Percentiles rank a stretch among this genome's conserved stretches.
These are phyloP conservation scores for Podaxis carcinomalis DNA, from an alignment of 768 basidiomycete genomes.

Conservation along the genomic window DNA sequence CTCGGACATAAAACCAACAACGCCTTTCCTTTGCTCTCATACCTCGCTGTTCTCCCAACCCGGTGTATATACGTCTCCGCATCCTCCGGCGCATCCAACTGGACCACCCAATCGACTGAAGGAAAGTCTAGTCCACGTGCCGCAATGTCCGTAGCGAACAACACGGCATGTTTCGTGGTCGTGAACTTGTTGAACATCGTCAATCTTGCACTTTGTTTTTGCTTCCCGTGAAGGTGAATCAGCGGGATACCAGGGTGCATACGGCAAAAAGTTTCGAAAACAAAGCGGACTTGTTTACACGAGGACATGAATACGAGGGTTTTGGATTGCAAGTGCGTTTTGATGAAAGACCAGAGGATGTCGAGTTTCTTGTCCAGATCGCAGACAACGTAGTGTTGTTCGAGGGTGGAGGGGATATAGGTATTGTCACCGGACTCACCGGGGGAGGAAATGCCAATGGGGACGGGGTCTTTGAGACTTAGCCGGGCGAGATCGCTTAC, in stretches of 20 bases:
- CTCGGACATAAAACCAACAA: constrained; percentile 81
- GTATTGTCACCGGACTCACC: constrained; percentile 35
- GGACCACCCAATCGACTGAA: constrained; percentile 93
- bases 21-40: constrained; percentile 85
- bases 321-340: constrained; percentile 88
- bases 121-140: constrained; percentile 97
- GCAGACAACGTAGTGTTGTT: constrained; percentile 86
- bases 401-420: constrained; percentile 72
- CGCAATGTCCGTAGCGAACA: constrained; percentile 96
- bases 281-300: constrained; percentile 96
- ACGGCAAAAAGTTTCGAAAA: constrained; percentile 92
- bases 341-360: constrained; percentile 91
- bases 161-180: constrained; percentile 71
- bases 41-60: constrained; percentile 92
- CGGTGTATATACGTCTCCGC: constrained; percentile 97
- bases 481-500: constrained; percentile 86
- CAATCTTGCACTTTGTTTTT: constrained; percentile 88
- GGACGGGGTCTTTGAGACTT: constrained; percentile 77
- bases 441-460: constrained; percentile 56
- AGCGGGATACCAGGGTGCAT: constrained; percentile 93
- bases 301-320: constrained; percentile 91
- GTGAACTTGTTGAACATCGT: constrained; percentile 84
- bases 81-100: constrained; percentile 95
- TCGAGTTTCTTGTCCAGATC: constrained; percentile 86
- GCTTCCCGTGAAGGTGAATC: constrained; percentile 94